Evolutionary conservation across 1,139 yeast species (phyloP).

Genomic region (Geotrichum candidum): DNA sequence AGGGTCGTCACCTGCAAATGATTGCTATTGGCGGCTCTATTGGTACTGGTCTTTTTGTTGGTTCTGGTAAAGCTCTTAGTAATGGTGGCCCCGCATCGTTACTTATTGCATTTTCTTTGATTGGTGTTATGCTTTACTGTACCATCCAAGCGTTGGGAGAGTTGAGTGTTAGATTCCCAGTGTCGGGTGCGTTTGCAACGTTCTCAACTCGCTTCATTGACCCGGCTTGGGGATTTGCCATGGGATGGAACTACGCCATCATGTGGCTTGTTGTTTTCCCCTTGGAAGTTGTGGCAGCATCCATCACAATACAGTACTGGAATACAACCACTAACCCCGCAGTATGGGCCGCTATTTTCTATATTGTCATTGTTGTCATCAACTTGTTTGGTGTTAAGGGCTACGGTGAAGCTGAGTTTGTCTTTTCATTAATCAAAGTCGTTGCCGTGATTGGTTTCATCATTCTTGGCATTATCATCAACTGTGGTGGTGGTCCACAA

Average conservation of each 20-base stretch:
- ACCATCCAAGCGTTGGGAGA: constrained; percentile 86
- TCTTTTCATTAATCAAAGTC: constrained; percentile 51
- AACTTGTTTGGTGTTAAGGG: constrained; percentile 66
- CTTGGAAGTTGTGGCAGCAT: constrained; percentile 69
- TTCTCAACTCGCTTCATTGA: constrained; percentile 67
- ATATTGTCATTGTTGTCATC: constrained; percentile 47
- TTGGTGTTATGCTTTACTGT: constrained; percentile 63
- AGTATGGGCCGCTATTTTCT: constrained; percentile 61
- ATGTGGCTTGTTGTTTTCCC: constrained; percentile 75
- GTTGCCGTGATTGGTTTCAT: constrained; percentile 58
- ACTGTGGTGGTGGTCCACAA: constrained; percentile 62
- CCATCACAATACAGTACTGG: constrained; percentile 66
- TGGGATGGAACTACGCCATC: constrained; percentile 74
- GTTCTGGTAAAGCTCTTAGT: constrained; percentile 60
- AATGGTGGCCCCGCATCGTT: constrained; percentile 80
- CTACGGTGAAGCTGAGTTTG: constrained; percentile 66
- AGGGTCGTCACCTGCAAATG: constrained; percentile 53
- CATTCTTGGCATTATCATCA: constrained; percentile 55
- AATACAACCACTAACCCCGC: constrained; percentile 52
- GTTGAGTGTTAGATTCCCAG: constrained; percentile 71
- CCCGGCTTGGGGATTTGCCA: constrained; percentile 75
- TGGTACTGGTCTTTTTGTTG: constrained; percentile 74
- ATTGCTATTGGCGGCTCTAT: constrained; percentile 81
- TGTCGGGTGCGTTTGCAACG: constrained; percentile 72
- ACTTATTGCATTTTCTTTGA: constrained; percentile 61